These are phyloP conservation scores for Aspergillus floridensis DNA, from an alignment of 2,329 filamentous ascomycete genomes.

Conservation along the genomic window DNA sequence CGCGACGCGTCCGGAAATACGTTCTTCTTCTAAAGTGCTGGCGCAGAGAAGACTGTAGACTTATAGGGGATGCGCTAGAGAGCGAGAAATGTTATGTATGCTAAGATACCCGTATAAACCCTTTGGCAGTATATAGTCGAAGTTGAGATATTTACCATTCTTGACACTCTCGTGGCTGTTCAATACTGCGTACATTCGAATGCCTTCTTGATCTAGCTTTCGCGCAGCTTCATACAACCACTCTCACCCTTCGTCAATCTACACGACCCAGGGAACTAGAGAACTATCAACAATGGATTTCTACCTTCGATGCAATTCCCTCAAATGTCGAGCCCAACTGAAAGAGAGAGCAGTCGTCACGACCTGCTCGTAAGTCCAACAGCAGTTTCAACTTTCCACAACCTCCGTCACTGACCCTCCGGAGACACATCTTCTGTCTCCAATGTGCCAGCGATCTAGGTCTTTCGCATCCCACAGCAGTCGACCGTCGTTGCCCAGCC, in stretches of 20 bases:
- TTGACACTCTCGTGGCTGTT: not conserved
- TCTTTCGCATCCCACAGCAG: conserved; percentile 56
- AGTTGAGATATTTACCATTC: not conserved
- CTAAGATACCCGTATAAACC: conserved; percentile 15
- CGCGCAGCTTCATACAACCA: not conserved
- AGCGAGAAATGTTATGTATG: conserved; percentile 15
- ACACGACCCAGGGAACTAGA: not conserved
- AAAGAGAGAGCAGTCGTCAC: conserved; percentile 75
- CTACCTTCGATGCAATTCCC: conserved; percentile 72
- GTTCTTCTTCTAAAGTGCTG: conserved; percentile 68
- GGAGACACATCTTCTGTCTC: conserved; percentile 80
- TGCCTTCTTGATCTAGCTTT: not conserved
- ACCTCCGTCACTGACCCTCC: conserved; percentile 2
- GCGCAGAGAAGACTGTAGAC: conserved; percentile 8
- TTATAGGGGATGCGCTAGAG: conserved; percentile 8
- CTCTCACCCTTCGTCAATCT: not conserved
- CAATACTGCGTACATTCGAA: not conserved
- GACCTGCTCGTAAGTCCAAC: conserved; percentile 69
- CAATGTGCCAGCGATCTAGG: conserved; percentile 67
- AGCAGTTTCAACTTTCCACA: not conserved
- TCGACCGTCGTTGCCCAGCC: conserved; percentile 67
- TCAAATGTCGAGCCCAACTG: conserved; percentile 71
- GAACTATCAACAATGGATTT: conserved; percentile 62
- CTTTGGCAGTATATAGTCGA: not conserved
- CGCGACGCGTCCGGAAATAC: conserved; percentile 87